Percentiles rank a stretch among this genome's conserved stretches.
Evolutionary conservation across 2,329 filamentous ascomycete species (phyloP).

Genomic region (Alternaria triticimaculans): DNA sequence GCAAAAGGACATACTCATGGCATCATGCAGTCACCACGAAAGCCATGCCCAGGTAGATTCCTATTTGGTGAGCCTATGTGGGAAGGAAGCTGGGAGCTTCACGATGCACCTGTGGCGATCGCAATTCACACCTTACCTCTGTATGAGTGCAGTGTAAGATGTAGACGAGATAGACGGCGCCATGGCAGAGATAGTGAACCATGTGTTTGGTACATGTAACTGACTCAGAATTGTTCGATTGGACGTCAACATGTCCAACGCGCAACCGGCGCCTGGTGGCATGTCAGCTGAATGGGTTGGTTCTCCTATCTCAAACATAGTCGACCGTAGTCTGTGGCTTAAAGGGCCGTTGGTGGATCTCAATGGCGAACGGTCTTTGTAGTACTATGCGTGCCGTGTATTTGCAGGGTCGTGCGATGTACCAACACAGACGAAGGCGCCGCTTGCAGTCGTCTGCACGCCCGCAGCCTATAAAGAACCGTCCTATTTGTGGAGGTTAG

Average conservation of each 20-base stretch:
- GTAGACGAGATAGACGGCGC: background rate
- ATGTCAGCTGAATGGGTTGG: background rate
- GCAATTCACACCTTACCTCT: background rate
- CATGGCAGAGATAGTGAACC: background rate
- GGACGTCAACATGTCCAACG: background rate
- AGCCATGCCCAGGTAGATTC: background rate
- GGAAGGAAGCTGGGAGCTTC: background rate
- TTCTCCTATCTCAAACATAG: background rate
- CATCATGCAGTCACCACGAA: background rate
- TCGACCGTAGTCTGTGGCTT: background rate
- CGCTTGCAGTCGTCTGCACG: slow-evolving; percentile 12
- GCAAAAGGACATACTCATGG: background rate
- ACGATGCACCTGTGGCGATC: background rate
- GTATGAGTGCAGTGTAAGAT: background rate
- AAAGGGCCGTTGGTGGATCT: background rate
- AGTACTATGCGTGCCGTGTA: background rate
- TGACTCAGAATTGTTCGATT: background rate
- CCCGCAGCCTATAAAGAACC: background rate
- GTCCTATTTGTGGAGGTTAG: slow-evolving; percentile 11
- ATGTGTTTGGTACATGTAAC: background rate
- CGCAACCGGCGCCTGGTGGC: background rate
- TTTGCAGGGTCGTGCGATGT: background rate
- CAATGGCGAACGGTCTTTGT: background rate
- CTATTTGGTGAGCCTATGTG: background rate
- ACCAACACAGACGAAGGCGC: background rate